phyloP scores from a whole-genome alignment of 1,139 yeast genomes.

The Hemisphaericaspora xylofermentans region DNA sequence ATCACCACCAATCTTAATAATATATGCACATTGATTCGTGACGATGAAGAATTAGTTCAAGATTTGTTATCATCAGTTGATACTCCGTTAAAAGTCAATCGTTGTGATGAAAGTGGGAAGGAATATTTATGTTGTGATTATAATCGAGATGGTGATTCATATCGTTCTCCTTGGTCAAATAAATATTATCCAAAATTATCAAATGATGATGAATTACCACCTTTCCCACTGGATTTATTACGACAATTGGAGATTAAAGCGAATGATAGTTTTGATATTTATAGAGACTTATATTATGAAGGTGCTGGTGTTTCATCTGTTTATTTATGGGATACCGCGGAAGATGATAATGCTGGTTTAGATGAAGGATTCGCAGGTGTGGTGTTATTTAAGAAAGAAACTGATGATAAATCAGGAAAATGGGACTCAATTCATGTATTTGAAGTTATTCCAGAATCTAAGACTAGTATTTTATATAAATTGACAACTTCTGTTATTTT shows the following conservation, averaged over 20 bases:
- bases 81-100: slow-evolving; percentile 65
- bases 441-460: slow-evolving; percentile 59
- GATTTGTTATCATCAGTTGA: slow-evolving; percentile 87
- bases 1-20: slow-evolving; percentile 61
- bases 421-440: slow-evolving; percentile 96
- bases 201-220: slow-evolving; percentile 50
- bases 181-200: slow-evolving; percentile 62
- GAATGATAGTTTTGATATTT: slow-evolving; percentile 89
- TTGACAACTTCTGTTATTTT: slow-evolving; percentile 87
- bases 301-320: slow-evolving; percentile 85
- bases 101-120: slow-evolving; percentile 62
- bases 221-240: slow-evolving; percentile 65
- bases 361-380: slow-evolving; percentile 80
- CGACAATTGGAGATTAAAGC: slow-evolving; percentile 78
- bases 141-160: slow-evolving; percentile 91
- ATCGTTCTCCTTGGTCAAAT: slow-evolving; percentile 90
- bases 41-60: slow-evolving; percentile 69
- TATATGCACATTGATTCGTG: slow-evolving; percentile 61
- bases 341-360: slow-evolving; percentile 40
- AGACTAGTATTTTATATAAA: slow-evolving; percentile 58
- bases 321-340: slow-evolving; percentile 85
- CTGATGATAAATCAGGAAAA: slow-evolving; percentile 52
- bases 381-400: slow-evolving; percentile 74
- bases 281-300: slow-evolving; percentile 90
- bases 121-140: slow-evolving; percentile 86